These are phyloP conservation scores for Spiraea crenata DNA, from an alignment of 331 rosid genomes.

Conservation along the genomic window DNA sequence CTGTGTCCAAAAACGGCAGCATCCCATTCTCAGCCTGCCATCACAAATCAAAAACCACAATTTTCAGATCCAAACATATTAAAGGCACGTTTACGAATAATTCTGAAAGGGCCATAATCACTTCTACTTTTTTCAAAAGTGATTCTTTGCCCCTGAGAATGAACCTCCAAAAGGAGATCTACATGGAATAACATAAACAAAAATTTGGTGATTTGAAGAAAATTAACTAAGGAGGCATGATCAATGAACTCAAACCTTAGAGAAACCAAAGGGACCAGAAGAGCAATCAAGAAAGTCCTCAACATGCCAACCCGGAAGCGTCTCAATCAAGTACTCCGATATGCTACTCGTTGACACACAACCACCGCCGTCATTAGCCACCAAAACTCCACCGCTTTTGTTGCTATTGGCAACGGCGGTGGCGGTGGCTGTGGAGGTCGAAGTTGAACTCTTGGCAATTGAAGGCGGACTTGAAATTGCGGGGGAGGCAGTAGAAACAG, in stretches of 20 bases:
- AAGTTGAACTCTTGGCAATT: constrained; percentile 21
- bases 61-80: constrained; percentile 8
- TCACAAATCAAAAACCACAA: not conserved
- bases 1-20: constrained; percentile 30
- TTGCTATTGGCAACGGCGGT: not conserved
- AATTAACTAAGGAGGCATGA: not conserved
- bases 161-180: not conserved
- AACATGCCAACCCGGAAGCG: constrained; percentile 85
- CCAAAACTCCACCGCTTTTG: constrained; percentile 14
- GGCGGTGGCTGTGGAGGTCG: not conserved
- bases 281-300: constrained; percentile 75
- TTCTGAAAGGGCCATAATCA: too few species aligned
- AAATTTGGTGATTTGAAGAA: not conserved
- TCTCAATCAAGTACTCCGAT: constrained; percentile 81
- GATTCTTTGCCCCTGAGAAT: too few species aligned
- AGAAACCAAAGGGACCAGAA: constrained; percentile 45
- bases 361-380: constrained; percentile 17
- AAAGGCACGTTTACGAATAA: too few species aligned
- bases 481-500: constrained; percentile 18
- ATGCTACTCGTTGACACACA: constrained; percentile 49
- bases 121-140: too few species aligned
- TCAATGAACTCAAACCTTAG: constrained; percentile 45
- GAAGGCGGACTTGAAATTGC: constrained; percentile 29
- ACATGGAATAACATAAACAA: not conserved
- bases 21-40: constrained; percentile 47